Conservation (phyloP, 1,284 basidiomycete genomes). For the Naganishia liquefaciens region DNA sequence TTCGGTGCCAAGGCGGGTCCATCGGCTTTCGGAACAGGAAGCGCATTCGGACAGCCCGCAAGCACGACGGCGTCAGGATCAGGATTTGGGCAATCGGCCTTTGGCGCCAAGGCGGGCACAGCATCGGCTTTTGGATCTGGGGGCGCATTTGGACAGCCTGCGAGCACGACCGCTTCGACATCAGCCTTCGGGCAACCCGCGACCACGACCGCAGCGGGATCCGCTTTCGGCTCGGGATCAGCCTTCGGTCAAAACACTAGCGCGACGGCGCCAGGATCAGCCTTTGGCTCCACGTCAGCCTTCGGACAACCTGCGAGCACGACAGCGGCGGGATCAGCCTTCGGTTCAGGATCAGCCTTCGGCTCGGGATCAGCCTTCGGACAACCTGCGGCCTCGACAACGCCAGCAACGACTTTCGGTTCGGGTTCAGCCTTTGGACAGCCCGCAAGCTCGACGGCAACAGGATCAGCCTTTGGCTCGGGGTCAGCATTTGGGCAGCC, state of each 20-base stretch:
- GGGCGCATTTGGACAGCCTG: conserved; percentile 36
- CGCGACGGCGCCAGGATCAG: conserved; percentile 25
- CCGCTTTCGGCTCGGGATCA: conserved; percentile 41
- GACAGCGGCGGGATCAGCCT: conserved; percentile 35
- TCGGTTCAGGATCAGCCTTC: conserved; percentile 19
- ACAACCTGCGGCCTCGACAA: not conserved
- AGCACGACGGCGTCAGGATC: conserved; percentile 38
- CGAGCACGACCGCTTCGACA: conserved; percentile 30
- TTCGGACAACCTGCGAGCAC: not conserved
- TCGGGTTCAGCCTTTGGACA: conserved; percentile 46
- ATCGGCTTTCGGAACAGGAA: conserved; percentile 35
- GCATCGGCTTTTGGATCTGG: conserved; percentile 47
- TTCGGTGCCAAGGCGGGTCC: conserved; percentile 36
- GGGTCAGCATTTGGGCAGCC: not conserved
- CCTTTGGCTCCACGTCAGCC: not conserved
- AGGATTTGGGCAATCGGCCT: conserved; percentile 53
- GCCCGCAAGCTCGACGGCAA: conserved; percentile 30
- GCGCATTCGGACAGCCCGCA: conserved; percentile 43
- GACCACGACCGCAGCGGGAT: conserved; percentile 32
- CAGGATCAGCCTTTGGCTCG: conserved; percentile 15
- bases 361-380: conserved; percentile 33
- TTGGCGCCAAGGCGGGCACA: conserved; percentile 43
- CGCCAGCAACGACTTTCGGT: conserved; percentile 37
- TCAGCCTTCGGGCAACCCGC: conserved; percentile 39
- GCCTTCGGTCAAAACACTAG: conserved; percentile 33